Base-by-base conservation (phyloP, 495 filamentous ascomycete genomes). In the Penicillium salamii region DNA sequence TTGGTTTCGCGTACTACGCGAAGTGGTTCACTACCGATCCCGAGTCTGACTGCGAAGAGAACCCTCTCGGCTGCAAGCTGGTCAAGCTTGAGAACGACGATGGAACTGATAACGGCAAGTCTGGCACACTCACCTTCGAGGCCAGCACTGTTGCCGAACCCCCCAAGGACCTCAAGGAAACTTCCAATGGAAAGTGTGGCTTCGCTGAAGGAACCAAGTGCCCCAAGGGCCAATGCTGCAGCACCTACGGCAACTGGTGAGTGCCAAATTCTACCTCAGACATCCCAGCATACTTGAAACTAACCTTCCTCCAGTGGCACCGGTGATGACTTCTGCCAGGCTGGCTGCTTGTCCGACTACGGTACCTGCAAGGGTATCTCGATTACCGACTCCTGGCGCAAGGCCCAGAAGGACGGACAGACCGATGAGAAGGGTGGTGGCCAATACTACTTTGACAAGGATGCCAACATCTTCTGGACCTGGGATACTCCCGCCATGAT, bases 1-100 rank as follows among this genome's bases (percentile, higher is more conserved):
- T 91, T 3, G 87, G 87, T 0, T 82, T 91, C 50, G 86, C 85
- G 6, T 89, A 82, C 61, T 90, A 90, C 58, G 75, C 78, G 12
- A 89, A 89, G 61, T 90, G 81, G 70, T 89, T 88, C 66, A 78
- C 69, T 45, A 85, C 82, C 0, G 72, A 79, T 50, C 72, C 77
- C 15, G 61, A 75, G 2, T 63, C 65, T 5, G 69, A 65, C 36
- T 80, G 75, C 33, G 58, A 66, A 2, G 61, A 54, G 7, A 31
- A 76, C 3, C 78, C 82, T 0, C 62, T 89, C 21, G 85, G 85
- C 9, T 91, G 86, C 57, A 70, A 76, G 11, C 81, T 83, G 0
- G 77, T 75, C 9, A 54, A 74, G 28, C 74, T 89, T 49, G 87
- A 91, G 63, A 79, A 87, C 46, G 57, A 62, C 0, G 83, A 82